Conservation (phyloP, 371 early-diverging fungal genomes). For the Choanephora cucurbitarum region DNA sequence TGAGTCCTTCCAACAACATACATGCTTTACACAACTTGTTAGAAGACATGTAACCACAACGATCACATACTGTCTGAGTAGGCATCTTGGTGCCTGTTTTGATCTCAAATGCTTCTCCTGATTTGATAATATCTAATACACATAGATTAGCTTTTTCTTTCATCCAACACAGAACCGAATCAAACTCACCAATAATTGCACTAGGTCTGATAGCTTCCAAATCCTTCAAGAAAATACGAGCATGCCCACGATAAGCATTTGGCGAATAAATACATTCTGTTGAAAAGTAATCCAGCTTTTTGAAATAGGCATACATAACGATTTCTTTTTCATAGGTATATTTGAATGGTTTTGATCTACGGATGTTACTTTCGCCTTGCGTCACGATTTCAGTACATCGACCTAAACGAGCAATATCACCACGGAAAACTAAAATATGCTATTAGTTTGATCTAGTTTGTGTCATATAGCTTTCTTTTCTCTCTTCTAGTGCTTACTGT, state of each 20-base stretch:
- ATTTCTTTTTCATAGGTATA: conserved; percentile 99
- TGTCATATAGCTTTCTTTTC: background rate
- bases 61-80: conserved; percentile 70
- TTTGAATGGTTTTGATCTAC: conserved; percentile 98
- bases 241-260: conserved; percentile 98
- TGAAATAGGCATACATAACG: conserved; percentile 99
- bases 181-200: conserved; percentile 86
- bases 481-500: conserved; percentile 66
- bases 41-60: conserved; percentile 96
- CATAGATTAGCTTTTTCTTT: conserved; percentile 1
- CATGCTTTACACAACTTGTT: conserved; percentile 95
- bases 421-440: conserved; percentile 80
- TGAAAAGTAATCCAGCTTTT: conserved; percentile 98
- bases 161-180: too few species aligned
- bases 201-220: conserved; percentile 93
- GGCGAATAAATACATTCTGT: conserved; percentile 99
- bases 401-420: conserved; percentile 93
- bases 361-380: conserved; percentile 72
- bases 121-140: conserved; percentile 84
- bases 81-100: conserved; percentile 72
- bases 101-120: conserved; percentile 89
- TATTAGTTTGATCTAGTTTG: background rate
- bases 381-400: conserved; percentile 96
- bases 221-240: conserved; percentile 96
- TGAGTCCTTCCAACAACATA: conserved; percentile 89